Base-by-base conservation (phyloP, 1,139 yeast genomes). In the Candida anutae region DNA sequence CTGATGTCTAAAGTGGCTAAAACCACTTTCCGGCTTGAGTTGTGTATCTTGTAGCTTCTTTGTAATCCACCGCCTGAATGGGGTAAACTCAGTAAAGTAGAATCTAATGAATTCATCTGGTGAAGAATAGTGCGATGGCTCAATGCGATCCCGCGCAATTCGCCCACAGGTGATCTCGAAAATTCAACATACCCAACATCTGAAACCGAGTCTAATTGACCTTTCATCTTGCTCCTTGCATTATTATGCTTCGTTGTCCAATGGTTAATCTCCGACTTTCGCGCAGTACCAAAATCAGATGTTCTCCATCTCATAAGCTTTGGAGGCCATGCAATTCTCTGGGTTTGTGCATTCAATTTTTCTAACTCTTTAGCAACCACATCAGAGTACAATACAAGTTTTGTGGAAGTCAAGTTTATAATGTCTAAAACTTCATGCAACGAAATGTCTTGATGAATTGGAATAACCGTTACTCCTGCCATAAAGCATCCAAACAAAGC, bases 381-480 rank as follows among this genome's bases (percentile, higher is more conserved):
- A 26, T 88, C 96, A 0, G 96, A 84, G 36, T 87, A 79, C 22
- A 93, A 59, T 27, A 88, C 78, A 34, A 84, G 59, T 47, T 81
- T 87, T 1, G 94, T 69, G 35, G 79, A 83, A 0, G 97, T 84
- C 26, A 73, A 65, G 28, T 70, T 70, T 48, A 90, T 70, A 23
- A 88, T 81, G 34, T 75, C 78, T 13, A 77, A 64, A 29, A 84
- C 76, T 40, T 85, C 95, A 29, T 61, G 62, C 23, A 77, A 45
- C 15, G 75, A 68, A 24, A 80, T 74, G 29, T 81, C 81, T 28
- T 87, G 80, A 29, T 83, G 82, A 24, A 87, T 74, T 0, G 98
- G 98, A 8, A 93, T 93, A 0, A 97, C 97, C 1, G 93, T 88
- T 22, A 85, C 83, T 1, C 95, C 95, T 0, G 96, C 94, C 38